Base-by-base conservation (phyloP, 2,329 filamentous ascomycete species). In the Exophiala mesophila region DNA sequence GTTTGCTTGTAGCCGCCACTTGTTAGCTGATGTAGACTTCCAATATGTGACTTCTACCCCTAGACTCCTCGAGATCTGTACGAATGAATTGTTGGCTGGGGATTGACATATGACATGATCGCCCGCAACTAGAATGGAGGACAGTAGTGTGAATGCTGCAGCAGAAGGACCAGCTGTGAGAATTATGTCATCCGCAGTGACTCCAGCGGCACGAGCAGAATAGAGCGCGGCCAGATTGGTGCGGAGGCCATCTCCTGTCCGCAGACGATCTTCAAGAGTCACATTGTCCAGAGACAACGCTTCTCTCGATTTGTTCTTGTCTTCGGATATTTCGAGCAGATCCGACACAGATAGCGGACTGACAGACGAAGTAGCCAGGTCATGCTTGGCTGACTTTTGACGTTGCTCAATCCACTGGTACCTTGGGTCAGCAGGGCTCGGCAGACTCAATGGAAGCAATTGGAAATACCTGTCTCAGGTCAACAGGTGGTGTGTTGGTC, bases 61-160 rank as follows among this genome's bases (percentile, higher is more conserved):
- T 4, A 94, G 66, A 26, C 80, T 83, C 52, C 73, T 71, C 0
- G 88, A 86, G 1, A 94, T 77, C 7, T 79, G 71, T 58, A 90
- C 92, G 1, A 94, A 73, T 56, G 92, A 86, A 61, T 92, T 85
- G 57, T 92, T 94, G 1, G 86, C 90, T 9, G 88, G 88, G 59
- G 88, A 86, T 44, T 92, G 84, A 57, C 85, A 92, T 45, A 94
- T 76, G 34, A 90, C 83, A 70, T 94, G 88, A 58, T 94, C 86
- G 1, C 81, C 84, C 0, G 80, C 77, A 0, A 78, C 77, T 2
- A 92, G 60, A 5, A 92, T 69, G 1, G 82, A 72, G 61, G 89
- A 89, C 5, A 92, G 74, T 2, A 81, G 67, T n/a, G 92, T 66
- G 55, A 88, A 86, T 58, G 94, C 94, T n/a, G 87, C 88, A 4